Evolutionary conservation across 2,329 filamentous ascomycete genomes (phyloP).

Genomic region (Fusarium praegraminearum): DNA sequence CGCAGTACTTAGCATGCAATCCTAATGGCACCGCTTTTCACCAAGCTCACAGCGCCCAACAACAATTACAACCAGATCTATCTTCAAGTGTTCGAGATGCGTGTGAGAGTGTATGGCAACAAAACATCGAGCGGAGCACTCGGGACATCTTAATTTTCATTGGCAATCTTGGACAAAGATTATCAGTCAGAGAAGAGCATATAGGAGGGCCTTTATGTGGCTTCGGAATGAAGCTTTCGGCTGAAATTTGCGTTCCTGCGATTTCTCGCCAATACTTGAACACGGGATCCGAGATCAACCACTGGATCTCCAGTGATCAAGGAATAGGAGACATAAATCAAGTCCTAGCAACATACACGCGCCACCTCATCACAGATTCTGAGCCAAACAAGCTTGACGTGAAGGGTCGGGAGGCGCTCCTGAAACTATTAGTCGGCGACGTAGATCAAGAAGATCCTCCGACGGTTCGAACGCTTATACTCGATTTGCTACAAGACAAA

Average conservation of each 20-base stretch:
- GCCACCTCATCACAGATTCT: conserved; percentile 17
- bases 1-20: conserved; percentile 44
- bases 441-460: conserved; percentile 34
- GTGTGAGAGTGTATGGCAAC: conserved; percentile 39
- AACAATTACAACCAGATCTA: conserved; percentile 19
- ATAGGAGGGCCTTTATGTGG: conserved; percentile 49
- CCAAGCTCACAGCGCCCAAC: not conserved
- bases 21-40: conserved; percentile 20
- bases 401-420: conserved; percentile 43
- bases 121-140: conserved; percentile 5
- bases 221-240: conserved; percentile 50
- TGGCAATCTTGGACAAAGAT: conserved; percentile 56
- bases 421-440: conserved; percentile 49
- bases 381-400: conserved; percentile 8
- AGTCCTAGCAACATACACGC: conserved; percentile 36
- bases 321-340: conserved; percentile 39
- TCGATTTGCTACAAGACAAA: conserved; percentile 20
- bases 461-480: conserved; percentile 46
- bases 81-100: conserved; percentile 41
- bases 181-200: conserved; percentile 42
- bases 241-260: conserved; percentile 42
- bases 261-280: conserved; percentile 45
- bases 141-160: conserved; percentile 53
- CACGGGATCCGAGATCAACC: conserved; percentile 33
- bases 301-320: conserved; percentile 29